These are phyloP conservation scores for Talaromyces sp. DNA, from an alignment of 2,329 filamentous ascomycete species.

Conservation along the genomic window DNA sequence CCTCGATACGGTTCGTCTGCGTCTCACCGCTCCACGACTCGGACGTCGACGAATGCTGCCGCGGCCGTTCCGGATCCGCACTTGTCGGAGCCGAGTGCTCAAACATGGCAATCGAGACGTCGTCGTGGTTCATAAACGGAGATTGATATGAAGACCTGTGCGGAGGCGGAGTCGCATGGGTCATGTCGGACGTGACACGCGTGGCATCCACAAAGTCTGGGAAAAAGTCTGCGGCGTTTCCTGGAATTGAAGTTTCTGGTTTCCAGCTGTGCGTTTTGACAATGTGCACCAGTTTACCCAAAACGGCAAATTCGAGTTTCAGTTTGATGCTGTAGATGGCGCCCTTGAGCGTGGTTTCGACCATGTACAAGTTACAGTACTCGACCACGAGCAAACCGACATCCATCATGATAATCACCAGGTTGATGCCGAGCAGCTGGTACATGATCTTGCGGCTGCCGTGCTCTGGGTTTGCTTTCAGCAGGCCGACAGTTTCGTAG, in stretches of 20 bases:
- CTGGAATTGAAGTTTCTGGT: conserved; percentile 25
- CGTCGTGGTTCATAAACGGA: conserved; percentile 31
- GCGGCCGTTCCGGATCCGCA: conserved; percentile 12
- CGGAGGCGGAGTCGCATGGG: conserved; percentile 26
- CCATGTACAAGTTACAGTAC: conserved; percentile 40
- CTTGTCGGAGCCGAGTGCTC: conserved; percentile 21
- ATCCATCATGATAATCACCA: conserved; percentile 45
- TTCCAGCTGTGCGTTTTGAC: conserved; percentile 36
- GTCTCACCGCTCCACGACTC: conserved; percentile 28
- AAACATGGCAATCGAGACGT: conserved; percentile 35
- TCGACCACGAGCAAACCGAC: conserved; percentile 39
- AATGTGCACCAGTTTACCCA: conserved; percentile 41
- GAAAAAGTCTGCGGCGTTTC: conserved; percentile 19
- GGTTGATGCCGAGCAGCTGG: conserved; percentile 46
- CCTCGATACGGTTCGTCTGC: conserved; percentile 12
- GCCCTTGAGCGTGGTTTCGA: conserved; percentile 45
- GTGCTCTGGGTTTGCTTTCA: conserved; percentile 41
- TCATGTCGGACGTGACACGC: conserved; percentile 38
- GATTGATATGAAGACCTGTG: conserved; percentile 15
- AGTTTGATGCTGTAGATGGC: conserved; percentile 46
- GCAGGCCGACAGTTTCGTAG: conserved; percentile 48
- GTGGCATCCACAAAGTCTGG: conserved; percentile 43
- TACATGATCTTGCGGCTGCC: conserved; percentile 43
- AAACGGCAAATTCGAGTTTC: conserved; percentile 47
- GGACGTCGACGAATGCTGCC: conserved; percentile 20